Percentiles rank a stretch among this genome's conserved stretches.
These are phyloP conservation scores for Mortierella sp. DNA, from an alignment of 371 early-diverging fungal genomes.

Conservation along the genomic window DNA sequence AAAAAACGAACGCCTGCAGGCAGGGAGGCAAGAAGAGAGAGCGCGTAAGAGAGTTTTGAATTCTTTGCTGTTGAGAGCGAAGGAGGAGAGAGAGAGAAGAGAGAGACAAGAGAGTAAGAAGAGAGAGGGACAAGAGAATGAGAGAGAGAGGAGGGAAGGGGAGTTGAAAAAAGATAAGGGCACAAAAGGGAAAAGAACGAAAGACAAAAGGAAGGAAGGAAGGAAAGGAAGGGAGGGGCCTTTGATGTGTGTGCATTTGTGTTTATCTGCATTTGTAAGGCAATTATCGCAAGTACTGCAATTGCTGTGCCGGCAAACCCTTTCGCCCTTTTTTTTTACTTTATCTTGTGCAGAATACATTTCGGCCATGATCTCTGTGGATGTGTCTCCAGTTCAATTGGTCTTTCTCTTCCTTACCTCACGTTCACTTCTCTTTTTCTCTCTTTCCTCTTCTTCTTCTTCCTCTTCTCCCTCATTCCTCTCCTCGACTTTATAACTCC, in stretches of 20 bases:
- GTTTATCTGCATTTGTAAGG: background rate
- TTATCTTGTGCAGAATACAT: too few species aligned
- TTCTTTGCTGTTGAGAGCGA: too few species aligned
- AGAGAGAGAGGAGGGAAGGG: background rate
- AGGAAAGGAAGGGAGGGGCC: background rate
- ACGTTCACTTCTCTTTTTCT: background rate
- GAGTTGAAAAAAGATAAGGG: background rate
- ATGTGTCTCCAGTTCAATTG: background rate
- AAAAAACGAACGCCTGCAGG: background rate
- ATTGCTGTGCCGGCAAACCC: constrained; percentile 22
- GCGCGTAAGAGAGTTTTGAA: background rate
- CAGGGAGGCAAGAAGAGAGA: background rate
- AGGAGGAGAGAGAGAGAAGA: background rate
- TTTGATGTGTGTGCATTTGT: background rate
- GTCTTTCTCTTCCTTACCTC: background rate
- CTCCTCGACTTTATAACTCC: background rate
- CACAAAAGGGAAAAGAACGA: background rate
- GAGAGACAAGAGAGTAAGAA: background rate
- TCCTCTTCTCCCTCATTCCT: background rate
- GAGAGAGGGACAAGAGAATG: too few species aligned
- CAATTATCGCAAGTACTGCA: constrained; percentile 21
- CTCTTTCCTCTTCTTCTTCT: constrained; percentile 1
- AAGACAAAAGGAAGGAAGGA: too few species aligned
- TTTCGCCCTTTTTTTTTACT: constrained; percentile 3
- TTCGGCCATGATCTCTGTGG: too few species aligned